These are phyloP conservation scores for Solidago caesia DNA, from an alignment of 129 eudicot genomes.

Conservation along the genomic window DNA sequence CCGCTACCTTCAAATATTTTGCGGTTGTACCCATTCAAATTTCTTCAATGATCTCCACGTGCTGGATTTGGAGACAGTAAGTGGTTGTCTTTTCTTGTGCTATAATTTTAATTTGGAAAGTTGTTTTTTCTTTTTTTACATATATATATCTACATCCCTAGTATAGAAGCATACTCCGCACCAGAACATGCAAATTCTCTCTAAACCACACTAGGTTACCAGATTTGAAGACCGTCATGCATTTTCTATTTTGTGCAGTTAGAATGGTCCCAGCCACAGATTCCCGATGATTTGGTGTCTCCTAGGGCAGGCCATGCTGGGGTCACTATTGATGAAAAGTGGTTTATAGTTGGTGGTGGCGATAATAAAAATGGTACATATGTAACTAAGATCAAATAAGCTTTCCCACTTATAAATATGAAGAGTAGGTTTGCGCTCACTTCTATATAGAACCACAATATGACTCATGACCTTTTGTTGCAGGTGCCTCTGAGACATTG, in stretches of 20 bases:
- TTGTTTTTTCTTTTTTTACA: background rate
- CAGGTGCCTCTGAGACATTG: conserved; percentile 84
- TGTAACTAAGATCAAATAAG: conserved; percentile 13
- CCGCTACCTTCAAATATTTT: conserved; percentile 84
- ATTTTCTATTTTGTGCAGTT: conserved; percentile 44
- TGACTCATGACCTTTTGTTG: conserved; percentile 27
- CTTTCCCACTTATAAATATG: conserved; percentile 13
- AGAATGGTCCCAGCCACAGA: conserved; percentile 96
- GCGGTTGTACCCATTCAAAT: conserved; percentile 95
- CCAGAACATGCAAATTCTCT: background rate
- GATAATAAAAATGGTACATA: conserved; percentile 82
- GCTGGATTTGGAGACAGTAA: conserved; percentile 85
- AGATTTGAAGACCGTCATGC: background rate
- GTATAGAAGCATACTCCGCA: background rate
- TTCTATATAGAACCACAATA: background rate
- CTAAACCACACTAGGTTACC: background rate
- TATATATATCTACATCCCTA: background rate
- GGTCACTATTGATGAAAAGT: conserved; percentile 60
- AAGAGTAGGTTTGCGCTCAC: background rate
- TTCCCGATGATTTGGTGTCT: conserved; percentile 78
- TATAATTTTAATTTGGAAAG: background rate
- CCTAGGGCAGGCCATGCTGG: conserved; percentile 98
- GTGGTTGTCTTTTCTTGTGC: conserved; percentile 25
- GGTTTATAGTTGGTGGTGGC: conserved; percentile 98
- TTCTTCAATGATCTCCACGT: conserved; percentile 82